Base-by-base conservation (phyloP, 768 basidiomycete genomes). In the Russula ochroleuca region DNA sequence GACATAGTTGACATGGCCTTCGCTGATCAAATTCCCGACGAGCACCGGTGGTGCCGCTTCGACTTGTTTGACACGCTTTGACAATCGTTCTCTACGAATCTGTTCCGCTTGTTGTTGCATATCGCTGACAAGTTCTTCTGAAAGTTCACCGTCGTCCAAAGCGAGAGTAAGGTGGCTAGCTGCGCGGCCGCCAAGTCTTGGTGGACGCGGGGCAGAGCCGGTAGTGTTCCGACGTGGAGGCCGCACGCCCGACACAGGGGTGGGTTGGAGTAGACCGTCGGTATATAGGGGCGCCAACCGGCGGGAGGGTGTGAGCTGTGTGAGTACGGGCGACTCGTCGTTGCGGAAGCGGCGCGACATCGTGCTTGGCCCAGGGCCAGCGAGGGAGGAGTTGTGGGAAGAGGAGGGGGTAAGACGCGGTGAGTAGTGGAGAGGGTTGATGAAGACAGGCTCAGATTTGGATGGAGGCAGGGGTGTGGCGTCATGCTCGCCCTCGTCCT, bases 1-100 rank as follows among this genome's bases (percentile, higher is more conserved):
- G 63, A 98, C 92, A 69, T 98, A 99, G 78, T 99, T 99, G 74
- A 90, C 95, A 76, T 99, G 97, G 70, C 86, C 96, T 73, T 98
- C 95, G n/a, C 94, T 92, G 67, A 99, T 97, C 68, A 98, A 77
- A 73, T 98, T 98, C 0, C 97, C 97, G 0, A 98, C 92, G 14
- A 95, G 38, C 60, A 65, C 41, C 69, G 69, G 14, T 65, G 62
- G 14, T 66, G 69, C 23, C 70, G 73, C 14, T 81, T 85, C 55
- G 85, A 73, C 7, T 79, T 82, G 81, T 73, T 85, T 86, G 8
- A 81, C 86, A 17, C 90, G 79, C 73, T 92, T 92, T 49, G 82
- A 81, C 73, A 81, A 75, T 48, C 94, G 79, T 75, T 96, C 92
- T 53, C 87, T 75, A 56, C 94, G 78, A 58, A 97, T 93, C 66